Evolutionary conservation across 1,284 basidiomycete genomes (phyloP).

Genomic region (Filobasidium uniguttulatum): DNA sequence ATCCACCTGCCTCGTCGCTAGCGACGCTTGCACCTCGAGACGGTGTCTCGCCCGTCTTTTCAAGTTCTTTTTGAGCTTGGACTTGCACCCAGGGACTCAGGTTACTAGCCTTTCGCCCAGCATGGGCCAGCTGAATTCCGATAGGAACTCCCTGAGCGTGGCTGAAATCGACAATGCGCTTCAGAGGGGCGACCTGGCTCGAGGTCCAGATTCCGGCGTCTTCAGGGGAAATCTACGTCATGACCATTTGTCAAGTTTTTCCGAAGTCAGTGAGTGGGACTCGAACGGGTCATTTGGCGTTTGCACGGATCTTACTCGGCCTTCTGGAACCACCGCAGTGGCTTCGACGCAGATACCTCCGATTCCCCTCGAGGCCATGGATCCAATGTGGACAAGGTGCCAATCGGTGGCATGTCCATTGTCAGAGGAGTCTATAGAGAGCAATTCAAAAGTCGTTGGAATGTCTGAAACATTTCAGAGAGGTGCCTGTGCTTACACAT

Average conservation of each 20-base stretch:
- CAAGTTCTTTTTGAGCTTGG: conserved; percentile 18
- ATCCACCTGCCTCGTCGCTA: conserved; percentile 46
- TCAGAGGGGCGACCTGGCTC: conserved; percentile 52
- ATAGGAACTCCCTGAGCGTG: conserved; percentile 55
- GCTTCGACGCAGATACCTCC: conserved; percentile 56
- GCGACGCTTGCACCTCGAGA: conserved; percentile 27
- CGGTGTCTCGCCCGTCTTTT: conserved; percentile 34
- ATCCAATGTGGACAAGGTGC: conserved; percentile 62
- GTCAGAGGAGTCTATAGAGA: conserved; percentile 47
- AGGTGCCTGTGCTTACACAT: conserved; percentile 30
- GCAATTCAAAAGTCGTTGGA: not conserved
- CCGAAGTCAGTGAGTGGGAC: too few relatives aligned
- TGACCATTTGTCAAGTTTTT: too few relatives aligned
- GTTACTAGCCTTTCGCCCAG: conserved; percentile 57
- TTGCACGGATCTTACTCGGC: conserved; percentile 40
- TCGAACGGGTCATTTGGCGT: conserved; percentile 27
- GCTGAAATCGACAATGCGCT: conserved; percentile 58
- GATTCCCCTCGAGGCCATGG: conserved; percentile 39
- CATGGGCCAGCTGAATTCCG: conserved; percentile 68
- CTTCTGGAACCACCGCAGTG: conserved; percentile 58
- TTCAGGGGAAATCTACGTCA: conserved; percentile 37
- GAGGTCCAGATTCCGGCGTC: conserved; percentile 58
- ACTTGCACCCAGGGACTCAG: conserved; percentile 47
- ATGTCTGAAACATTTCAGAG: not conserved
- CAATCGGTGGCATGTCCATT: conserved; percentile 60